A percentile compares a stretch with the other conserved stretches of the same genome.
Conservation (phyloP, 2,329 filamentous ascomycete species). For the Cercospora brassicicola region DNA sequence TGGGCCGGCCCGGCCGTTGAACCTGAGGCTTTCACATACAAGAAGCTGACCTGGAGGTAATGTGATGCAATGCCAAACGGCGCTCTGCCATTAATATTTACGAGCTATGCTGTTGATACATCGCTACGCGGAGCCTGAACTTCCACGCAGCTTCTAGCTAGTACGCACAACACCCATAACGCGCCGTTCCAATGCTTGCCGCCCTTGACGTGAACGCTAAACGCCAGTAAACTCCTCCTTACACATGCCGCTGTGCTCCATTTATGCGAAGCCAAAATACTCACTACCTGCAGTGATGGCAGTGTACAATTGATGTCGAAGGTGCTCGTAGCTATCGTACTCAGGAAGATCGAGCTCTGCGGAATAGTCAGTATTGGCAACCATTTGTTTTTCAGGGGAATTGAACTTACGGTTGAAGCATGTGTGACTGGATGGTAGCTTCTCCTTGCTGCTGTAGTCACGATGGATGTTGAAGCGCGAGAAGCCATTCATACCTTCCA, state of each 20-base stretch:
- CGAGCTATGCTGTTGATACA: conserved; percentile 19
- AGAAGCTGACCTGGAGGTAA: background rate
- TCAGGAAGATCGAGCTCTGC: conserved; percentile 95
- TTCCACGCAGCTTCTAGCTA: conserved; percentile 14
- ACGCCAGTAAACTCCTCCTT: conserved; percentile 1
- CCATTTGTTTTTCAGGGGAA: background rate
- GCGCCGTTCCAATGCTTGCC: conserved; percentile 16
- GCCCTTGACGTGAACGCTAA: background rate
- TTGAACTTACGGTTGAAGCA: conserved; percentile 93
- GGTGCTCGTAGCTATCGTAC: conserved; percentile 91
- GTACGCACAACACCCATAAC: background rate
- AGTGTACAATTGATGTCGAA: conserved; percentile 85
- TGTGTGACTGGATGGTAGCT: conserved; percentile 92
- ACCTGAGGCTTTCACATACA: background rate
- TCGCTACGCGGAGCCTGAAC: conserved; percentile 12
- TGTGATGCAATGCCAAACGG: background rate
- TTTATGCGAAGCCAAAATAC: conserved; percentile 92
- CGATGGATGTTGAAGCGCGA: conserved; percentile 98
- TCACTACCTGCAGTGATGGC: conserved; percentile 98
- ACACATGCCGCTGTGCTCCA: conserved; percentile 18
- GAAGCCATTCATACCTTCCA: conserved; percentile 98
- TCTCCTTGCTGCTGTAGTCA: conserved; percentile 94
- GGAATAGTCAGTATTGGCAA: conserved; percentile 41
- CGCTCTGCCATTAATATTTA: conserved; percentile 12
- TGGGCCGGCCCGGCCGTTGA: background rate